A percentile compares a stretch with the other conserved stretches of the same genome.
phyloP scores from a whole-genome alignment of 495 filamentous ascomycete species.

The Physcia stellaris region DNA sequence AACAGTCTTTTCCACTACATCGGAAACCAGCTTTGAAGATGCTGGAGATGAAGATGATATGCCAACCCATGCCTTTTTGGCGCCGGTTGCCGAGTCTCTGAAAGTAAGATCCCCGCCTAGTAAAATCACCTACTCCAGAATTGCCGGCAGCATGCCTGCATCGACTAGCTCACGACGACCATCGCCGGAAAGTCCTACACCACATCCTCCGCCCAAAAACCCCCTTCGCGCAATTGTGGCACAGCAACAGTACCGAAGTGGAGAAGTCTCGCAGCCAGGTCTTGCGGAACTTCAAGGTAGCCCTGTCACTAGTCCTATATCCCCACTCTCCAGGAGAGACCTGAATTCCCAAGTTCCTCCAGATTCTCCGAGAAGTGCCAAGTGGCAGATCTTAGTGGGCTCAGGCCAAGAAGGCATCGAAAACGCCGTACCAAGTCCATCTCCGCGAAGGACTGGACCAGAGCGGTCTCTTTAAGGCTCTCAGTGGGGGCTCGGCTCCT shows the following conservation, averaged over 20 bases:
- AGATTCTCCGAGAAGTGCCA: conserved; percentile 4
- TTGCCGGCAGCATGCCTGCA: neutral
- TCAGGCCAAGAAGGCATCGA: conserved; percentile 10
- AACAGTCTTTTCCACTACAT: conserved; percentile 6
- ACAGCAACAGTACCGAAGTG: neutral
- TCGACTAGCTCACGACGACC: neutral
- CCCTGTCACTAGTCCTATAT: neutral
- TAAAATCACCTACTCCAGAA: neutral
- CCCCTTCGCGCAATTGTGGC: neutral
- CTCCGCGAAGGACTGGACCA: conserved; percentile 1
- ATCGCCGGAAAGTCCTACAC: conserved; percentile 8
- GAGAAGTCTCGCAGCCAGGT: neutral
- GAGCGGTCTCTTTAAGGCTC: too few relatives aligned
- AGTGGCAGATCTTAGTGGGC: conserved; percentile 13
- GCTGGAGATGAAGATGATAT: conserved; percentile 10
- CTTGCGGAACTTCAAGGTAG: neutral
- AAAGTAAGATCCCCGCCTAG: neutral
- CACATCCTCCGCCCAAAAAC: neutral
- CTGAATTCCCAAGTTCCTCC: neutral
- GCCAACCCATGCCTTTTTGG: conserved; percentile 5
- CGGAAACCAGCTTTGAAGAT: conserved; percentile 14
- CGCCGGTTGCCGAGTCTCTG: conserved; percentile 13
- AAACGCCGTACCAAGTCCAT: conserved; percentile 3
- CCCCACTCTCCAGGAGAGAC: neutral
- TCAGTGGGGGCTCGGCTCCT: too few relatives aligned